phyloP scores from a whole-genome alignment of 495 filamentous ascomycete species.

The Talaromyces wortmannii region DNA sequence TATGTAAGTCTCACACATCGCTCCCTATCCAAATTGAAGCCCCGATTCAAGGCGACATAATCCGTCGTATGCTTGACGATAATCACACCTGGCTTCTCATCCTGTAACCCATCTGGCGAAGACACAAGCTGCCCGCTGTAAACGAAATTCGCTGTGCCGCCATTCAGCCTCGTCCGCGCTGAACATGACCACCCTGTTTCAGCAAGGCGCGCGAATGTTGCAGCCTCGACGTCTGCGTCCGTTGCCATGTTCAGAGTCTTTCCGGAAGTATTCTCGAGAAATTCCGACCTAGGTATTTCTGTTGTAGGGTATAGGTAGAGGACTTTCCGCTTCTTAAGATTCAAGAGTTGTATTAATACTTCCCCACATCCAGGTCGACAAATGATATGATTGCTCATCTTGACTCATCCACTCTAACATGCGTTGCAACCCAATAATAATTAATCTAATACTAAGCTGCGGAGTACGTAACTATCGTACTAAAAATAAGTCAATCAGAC shows the following conservation, averaged over 20 bases:
- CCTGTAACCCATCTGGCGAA: neutral
- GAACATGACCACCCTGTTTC: conserved; percentile 42
- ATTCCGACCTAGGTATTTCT: no score
- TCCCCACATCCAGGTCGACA: no score
- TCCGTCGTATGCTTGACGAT: conserved; percentile 51
- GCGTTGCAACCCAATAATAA: no score
- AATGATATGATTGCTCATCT: no score
- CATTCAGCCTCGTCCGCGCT: conserved; percentile 38
- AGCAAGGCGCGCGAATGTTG: neutral
- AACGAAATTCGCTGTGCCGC: conserved; percentile 54
- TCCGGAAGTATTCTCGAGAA: no score
- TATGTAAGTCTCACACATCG: conserved; percentile 28
- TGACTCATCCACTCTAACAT: no score
- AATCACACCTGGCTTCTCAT: conserved; percentile 18
- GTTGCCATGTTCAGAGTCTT: neutral
- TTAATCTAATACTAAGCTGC: no score
- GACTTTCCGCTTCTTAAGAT: no score
- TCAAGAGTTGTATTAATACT: no score
- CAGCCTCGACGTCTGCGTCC: neutral
- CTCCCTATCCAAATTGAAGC: conserved; percentile 36
- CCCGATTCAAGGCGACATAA: conserved; percentile 39
- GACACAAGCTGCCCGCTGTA: conserved; percentile 37
- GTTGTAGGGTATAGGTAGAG: neutral
- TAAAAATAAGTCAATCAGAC: no score
- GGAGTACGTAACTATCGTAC: no score